Evolutionary conservation across 2,329 filamentous ascomycete genomes (phyloP).

Genomic region (Fusarium armeniacum): DNA sequence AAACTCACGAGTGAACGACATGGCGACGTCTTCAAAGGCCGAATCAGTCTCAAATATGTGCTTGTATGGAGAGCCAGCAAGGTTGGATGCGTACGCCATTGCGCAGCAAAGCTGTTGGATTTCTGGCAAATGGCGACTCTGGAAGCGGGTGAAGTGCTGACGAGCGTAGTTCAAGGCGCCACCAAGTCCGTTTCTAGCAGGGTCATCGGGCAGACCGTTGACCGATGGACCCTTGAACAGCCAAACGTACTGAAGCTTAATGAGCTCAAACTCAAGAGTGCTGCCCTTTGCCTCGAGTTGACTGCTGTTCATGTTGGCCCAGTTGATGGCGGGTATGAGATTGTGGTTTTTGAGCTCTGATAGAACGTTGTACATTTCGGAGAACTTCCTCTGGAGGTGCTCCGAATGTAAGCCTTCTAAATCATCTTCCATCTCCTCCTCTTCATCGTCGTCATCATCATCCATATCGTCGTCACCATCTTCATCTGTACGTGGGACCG

Average conservation of each 20-base stretch:
- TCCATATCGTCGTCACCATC: constrained; percentile 55
- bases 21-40: constrained; percentile 85
- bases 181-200: constrained; percentile 65
- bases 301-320: constrained; percentile 80
- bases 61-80: constrained; percentile 83
- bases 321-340: constrained; percentile 85
- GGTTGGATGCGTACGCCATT: constrained; percentile 82
- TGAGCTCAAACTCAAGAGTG: constrained; percentile 95
- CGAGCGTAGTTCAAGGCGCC: constrained; percentile 83
- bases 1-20: constrained; percentile 94
- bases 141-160: constrained; percentile 80
- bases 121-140: constrained; percentile 80
- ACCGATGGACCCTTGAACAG: constrained; percentile 76
- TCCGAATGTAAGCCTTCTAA: constrained; percentile 51
- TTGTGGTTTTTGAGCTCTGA: constrained; percentile 81
- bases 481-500: constrained; percentile 47
- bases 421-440: constrained; percentile 49
- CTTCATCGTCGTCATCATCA: constrained; percentile 50
- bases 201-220: constrained; percentile 69
- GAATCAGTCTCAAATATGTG: constrained; percentile 79
- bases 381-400: constrained; percentile 83
- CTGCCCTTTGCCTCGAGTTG: constrained; percentile 85
- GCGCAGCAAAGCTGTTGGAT: constrained; percentile 86
- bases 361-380: constrained; percentile 91
- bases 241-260: constrained; percentile 89